Evolutionary conservation across 305 asterid species (phyloP).

Genomic region (Solanum hybrid): DNA sequence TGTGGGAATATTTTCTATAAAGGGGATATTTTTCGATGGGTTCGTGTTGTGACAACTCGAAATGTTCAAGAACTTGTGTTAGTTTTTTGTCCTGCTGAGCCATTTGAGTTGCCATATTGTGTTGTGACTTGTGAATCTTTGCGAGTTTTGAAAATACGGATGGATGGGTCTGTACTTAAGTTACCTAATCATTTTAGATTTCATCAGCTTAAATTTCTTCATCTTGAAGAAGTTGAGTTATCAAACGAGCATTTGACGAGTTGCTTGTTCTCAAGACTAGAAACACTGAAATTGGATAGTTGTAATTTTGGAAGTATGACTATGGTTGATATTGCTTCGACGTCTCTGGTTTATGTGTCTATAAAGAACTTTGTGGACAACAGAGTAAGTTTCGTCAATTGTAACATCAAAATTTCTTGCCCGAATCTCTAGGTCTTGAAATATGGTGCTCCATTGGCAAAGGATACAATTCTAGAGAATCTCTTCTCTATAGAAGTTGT

Average conservation of each 20-base stretch:
- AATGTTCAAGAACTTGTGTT: slow-evolving; percentile 17
- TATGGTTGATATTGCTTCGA: neutral
- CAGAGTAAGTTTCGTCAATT: neutral
- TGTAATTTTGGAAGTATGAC: neutral
- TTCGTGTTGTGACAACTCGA: slow-evolving; percentile 8
- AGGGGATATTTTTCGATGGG: slow-evolving; percentile 7
- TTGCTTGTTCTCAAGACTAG: neutral
- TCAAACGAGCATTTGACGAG: neutral
- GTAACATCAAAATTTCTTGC: slow-evolving; percentile 9
- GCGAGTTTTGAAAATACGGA: neutral
- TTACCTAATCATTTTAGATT: neutral
- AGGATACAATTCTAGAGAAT: too few species aligned
- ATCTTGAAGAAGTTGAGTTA: neutral
- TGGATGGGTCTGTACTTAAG: neutral
- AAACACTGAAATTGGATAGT: neutral
- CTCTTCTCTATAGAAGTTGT: too few species aligned
- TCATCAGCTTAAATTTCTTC: neutral
- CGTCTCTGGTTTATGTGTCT: neutral
- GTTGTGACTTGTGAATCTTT: neutral
- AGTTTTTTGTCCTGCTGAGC: neutral
- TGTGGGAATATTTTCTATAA: neutral
- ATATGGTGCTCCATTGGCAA: neutral
- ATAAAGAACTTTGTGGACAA: neutral
- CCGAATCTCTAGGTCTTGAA: slow-evolving; percentile 21
- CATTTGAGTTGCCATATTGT: slow-evolving; percentile 1